Evolutionary conservation across 441 rosid species (phyloP).

Genomic region (Breynia disticha): DNA sequence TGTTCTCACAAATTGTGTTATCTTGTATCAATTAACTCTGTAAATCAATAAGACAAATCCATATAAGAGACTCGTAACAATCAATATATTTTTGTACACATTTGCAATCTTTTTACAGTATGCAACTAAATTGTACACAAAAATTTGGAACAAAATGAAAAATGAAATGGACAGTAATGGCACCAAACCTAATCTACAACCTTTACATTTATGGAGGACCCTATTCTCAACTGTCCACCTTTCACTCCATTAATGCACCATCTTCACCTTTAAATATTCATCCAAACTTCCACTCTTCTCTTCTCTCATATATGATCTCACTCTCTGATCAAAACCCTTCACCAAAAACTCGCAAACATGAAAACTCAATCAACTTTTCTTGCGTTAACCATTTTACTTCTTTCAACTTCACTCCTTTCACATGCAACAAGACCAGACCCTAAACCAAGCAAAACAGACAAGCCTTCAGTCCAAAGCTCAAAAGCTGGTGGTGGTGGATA

Average conservation of each 20-base stretch:
- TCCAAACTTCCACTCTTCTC: not conserved
- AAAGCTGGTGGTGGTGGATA: conserved; percentile 17
- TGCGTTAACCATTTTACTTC: conserved; percentile 22
- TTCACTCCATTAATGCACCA: not conserved
- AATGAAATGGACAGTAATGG: conserved; percentile 20
- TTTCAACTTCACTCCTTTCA: conserved; percentile 20
- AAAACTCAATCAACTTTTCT: conserved; percentile 22
- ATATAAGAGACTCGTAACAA: no score
- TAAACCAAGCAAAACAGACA: conserved; percentile 17
- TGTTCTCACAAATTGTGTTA: no score
- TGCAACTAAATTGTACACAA: not conserved
- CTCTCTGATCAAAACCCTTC: no score
- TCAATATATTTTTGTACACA: no score
- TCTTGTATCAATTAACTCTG: no score
- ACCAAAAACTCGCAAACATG: conserved; percentile 15
- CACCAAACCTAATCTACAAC: conserved; percentile 15
- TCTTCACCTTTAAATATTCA: conserved; percentile 1
- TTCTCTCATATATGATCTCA: not conserved
- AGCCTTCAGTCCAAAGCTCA: conserved; percentile 12
- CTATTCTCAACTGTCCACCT: conserved; percentile 26
- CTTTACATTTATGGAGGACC: conserved; percentile 12
- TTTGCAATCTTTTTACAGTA: not conserved
- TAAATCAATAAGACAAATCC: no score
- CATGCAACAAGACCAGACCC: conserved; percentile 42
- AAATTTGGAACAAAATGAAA: not conserved